Conservation (phyloP, 306 rosid genomes). For the Sesbania bispinosa region DNA sequence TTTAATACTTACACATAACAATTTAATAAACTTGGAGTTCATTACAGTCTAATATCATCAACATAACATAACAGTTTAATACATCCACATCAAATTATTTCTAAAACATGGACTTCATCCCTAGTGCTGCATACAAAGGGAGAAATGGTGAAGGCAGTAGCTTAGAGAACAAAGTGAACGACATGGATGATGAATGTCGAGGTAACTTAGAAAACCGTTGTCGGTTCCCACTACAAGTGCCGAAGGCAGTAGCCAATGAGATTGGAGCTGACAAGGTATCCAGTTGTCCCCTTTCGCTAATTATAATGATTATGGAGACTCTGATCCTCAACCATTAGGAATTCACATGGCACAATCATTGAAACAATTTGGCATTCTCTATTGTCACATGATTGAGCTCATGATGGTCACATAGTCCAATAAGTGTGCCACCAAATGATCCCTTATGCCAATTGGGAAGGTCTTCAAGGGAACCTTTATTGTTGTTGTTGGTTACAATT, state of each 20-base stretch:
- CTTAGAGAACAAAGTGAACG: slow-evolving; percentile 35
- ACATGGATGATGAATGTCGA: slow-evolving; percentile 37
- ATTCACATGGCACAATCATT: no score
- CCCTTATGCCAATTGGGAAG: slow-evolving; percentile 40
- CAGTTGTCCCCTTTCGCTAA: slow-evolving; percentile 62
- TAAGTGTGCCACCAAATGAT: background rate
- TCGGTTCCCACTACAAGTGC: slow-evolving; percentile 51
- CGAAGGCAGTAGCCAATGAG: slow-evolving; percentile 45
- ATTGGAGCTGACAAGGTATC: slow-evolving; percentile 59
- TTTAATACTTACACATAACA: no score
- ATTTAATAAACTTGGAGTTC: no score
- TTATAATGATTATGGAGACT: slow-evolving; percentile 47
- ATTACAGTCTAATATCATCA: no score
- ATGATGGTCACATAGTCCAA: slow-evolving; percentile 42
- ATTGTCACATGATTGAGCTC: slow-evolving; percentile 61
- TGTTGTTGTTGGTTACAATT: slow-evolving; percentile 46
- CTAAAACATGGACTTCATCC: no score
- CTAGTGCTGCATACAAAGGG: no score
- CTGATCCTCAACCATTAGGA: slow-evolving; percentile 51
- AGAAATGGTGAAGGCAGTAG: no score
- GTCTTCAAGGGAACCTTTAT: slow-evolving; percentile 51
- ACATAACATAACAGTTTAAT: no score
- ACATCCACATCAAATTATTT: no score
- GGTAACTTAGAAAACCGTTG: slow-evolving; percentile 55
- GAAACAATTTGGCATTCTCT: slow-evolving; percentile 38